Evolutionary conservation across 148 eudicot genomes (phyloP).

Genomic region (Gaultheria prostrata): DNA sequence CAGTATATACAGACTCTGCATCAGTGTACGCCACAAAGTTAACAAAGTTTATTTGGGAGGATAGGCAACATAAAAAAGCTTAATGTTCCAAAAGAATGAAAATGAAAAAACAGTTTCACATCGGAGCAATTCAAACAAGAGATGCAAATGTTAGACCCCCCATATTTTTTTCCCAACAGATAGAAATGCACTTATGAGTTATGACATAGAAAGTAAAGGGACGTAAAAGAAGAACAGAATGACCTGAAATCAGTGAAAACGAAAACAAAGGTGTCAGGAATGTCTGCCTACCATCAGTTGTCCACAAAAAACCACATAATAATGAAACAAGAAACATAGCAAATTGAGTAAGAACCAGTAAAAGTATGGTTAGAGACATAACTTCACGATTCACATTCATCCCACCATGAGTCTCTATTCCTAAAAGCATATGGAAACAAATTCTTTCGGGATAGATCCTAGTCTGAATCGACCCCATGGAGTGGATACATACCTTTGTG

Average conservation of each 20-base stretch:
- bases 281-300: not conserved
- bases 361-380: not conserved
- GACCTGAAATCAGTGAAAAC: not conserved
- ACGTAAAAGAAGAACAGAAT: conserved; percentile 4
- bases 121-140: not conserved
- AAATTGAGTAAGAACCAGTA: conserved; percentile 4
- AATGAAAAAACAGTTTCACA: not conserved
- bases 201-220: not conserved
- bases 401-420: not conserved
- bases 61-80: not conserved
- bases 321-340: not conserved
- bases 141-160: not conserved
- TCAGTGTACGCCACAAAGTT: not conserved
- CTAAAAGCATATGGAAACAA: not conserved
- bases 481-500: conserved; percentile 41
- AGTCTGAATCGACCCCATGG: not conserved
- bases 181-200: not conserved
- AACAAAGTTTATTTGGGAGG: not conserved
- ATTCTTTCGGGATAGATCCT: not conserved
- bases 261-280: not conserved
- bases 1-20: conserved; percentile 82
- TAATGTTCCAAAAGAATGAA: not conserved
- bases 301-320: not conserved
- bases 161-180: not conserved
- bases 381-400: not conserved